These are phyloP conservation scores for Trametes gibbosa DNA, from an alignment of 768 basidiomycete species.

Conservation along the genomic window DNA sequence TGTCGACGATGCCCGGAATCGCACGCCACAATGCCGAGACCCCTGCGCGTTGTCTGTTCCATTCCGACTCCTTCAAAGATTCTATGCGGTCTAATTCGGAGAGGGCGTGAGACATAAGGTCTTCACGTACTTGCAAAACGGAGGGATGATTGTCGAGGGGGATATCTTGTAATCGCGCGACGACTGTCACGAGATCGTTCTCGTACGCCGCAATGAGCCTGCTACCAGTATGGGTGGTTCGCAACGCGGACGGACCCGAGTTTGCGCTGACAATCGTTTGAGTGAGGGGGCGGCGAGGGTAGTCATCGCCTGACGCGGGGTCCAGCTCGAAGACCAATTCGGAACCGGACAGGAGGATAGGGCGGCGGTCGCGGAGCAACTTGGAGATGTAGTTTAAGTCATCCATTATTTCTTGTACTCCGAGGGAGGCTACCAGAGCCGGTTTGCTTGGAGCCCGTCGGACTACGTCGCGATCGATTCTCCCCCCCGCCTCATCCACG, in stretches of 20 bases:
- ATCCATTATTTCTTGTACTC: neutral
- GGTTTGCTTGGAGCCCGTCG: too few species aligned
- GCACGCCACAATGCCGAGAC: neutral
- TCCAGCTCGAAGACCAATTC: neutral
- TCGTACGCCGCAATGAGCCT: neutral
- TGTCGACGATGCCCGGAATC: neutral
- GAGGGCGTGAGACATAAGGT: neutral
- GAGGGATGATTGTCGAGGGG: neutral
- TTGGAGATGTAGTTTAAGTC: neutral
- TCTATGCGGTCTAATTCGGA: neutral
- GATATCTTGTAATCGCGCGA: neutral
- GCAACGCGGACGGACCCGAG: neutral
- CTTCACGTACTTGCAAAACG: neutral
- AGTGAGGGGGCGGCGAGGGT: neutral
- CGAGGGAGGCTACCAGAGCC: too few species aligned
- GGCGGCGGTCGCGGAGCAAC: neutral
- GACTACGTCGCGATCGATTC: too few species aligned
- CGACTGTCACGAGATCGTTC: neutral
- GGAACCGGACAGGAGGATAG: neutral
- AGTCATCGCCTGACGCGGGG: neutral
- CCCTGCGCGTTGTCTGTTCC: neutral
- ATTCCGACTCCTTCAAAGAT: neutral
- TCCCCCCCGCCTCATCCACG: too few species aligned
- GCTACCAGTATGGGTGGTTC: neutral
- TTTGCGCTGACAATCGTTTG: neutral